Conservation (phyloP, 192 early-diverging fungal genomes). For the Podila minutissima region DNA sequence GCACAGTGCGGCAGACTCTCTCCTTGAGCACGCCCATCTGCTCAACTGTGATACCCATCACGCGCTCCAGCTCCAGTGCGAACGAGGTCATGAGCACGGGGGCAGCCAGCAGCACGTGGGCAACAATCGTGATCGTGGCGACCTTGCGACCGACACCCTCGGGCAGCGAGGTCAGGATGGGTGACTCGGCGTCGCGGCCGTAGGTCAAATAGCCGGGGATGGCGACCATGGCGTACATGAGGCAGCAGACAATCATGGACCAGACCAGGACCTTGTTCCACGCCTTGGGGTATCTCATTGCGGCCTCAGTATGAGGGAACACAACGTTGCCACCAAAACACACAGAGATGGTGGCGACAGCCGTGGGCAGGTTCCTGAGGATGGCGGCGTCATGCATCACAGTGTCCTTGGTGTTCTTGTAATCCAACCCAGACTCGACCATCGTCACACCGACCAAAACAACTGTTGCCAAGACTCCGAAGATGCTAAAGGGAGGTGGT, state of each 20-base stretch:
- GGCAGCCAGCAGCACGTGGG: slow-evolving; percentile 72
- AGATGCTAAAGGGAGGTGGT: slow-evolving; percentile 49
- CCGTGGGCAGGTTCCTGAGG: slow-evolving; percentile 64
- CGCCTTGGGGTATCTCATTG: slow-evolving; percentile 65
- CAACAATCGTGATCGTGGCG: slow-evolving; percentile 67
- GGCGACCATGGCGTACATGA: slow-evolving; percentile 72
- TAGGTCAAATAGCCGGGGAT: slow-evolving; percentile 72
- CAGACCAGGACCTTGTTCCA: slow-evolving; percentile 66
- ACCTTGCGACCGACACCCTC: slow-evolving; percentile 56
- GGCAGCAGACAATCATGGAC: slow-evolving; percentile 63
- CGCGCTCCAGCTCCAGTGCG: slow-evolving; percentile 68
- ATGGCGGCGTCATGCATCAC: slow-evolving; percentile 52
- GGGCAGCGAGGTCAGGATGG: slow-evolving; percentile 69
- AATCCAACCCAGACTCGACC: slow-evolving; percentile 57
- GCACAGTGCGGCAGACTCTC: slow-evolving; percentile 51
- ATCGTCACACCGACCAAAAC: slow-evolving; percentile 69
- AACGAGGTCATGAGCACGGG: slow-evolving; percentile 75
- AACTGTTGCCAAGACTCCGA: slow-evolving; percentile 70
- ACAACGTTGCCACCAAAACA: slow-evolving; percentile 78
- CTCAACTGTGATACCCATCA: slow-evolving; percentile 54
- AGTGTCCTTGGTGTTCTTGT: slow-evolving; percentile 53
- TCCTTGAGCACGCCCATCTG: slow-evolving; percentile 44
- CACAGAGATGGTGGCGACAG: slow-evolving; percentile 72
- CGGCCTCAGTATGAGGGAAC: slow-evolving; percentile 74
- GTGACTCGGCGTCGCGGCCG: slow-evolving; percentile 61